Evolutionary conservation across 208 protist genomes (phyloP), one percentile per base, ranked within the genome.

Genomic region (Acanthamoeba triangularis): DNA sequence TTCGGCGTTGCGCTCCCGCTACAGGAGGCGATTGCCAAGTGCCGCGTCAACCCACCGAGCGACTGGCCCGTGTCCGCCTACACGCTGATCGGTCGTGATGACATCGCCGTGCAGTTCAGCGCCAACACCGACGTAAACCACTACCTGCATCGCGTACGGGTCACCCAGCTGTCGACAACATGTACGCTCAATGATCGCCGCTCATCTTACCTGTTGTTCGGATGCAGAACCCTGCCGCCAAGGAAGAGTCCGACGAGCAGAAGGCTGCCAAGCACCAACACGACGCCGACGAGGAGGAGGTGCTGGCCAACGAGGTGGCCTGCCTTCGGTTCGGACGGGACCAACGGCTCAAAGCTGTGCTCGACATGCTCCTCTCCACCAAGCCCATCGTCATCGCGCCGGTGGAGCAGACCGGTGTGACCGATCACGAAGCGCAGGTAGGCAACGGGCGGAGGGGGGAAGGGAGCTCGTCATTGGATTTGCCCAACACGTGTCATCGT

Each of bases 1-100:
- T 82, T 97, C 52, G 97, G 96, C 52, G 85, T 98, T 6, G 90
- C 96, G 20, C n/a, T 97, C 37, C 97, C 95, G 30, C 65, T 98
- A 11, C 63, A 54, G 56, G 96, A 97, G 30, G 96, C 96, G 30
- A 82, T 97, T 54, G 80, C 90, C 82, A 47, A 67, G 30, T 97
- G 95, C 82, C 80, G 97, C 23, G 54, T 59, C 56, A 69, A 80
- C 49, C 95, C 97, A 30, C 93, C 88, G 18, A 30, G 30, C 33
- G 41, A 90, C 33, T 97, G 96, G 97, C 96, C 97, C 8, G 74
- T 54, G 3, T 33, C n/a, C 4, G 94, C 94, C 23, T 97, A 93
- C 76, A 28, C 16, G 20, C 82, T 98, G 33, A 88, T 97, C 25
- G 96, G 82, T 33, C 85, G 97, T 72, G 52, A 97, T 7, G 97